Conservation (phyloP, 225 moss, liverwort and hornwort genomes). For the Straminergon stramineum region DNA sequence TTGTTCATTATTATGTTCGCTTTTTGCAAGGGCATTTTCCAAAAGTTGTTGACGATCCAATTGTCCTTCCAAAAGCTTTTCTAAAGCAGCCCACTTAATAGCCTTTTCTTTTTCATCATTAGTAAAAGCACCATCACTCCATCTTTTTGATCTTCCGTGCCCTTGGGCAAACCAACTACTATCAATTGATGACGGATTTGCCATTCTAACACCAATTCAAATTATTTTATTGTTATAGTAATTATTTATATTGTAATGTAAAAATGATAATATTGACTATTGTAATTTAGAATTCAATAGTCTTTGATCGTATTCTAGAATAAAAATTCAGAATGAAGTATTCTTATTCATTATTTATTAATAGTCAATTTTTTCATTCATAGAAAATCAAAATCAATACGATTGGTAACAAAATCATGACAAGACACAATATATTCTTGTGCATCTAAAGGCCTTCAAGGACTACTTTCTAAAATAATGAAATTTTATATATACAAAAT, state of each 20-base stretch:
- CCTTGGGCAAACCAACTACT: slow-evolving; percentile 30
- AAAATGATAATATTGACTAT: not conserved
- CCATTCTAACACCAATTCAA: not conserved
- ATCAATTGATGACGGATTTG: slow-evolving; percentile 1
- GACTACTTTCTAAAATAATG: not conserved
- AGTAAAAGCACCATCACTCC: not conserved
- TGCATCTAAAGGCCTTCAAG: not conserved
- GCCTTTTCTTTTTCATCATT: not conserved
- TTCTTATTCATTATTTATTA: not conserved
- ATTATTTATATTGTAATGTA: not conserved
- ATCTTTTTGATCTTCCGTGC: slow-evolving; percentile 11
- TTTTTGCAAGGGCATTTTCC: slow-evolving; percentile 38
- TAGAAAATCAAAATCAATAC: not conserved
- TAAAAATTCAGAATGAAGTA: not conserved
- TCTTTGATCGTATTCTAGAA: not conserved
- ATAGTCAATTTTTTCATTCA: not conserved
- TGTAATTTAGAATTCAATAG: too few species aligned
- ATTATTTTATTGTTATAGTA: not conserved
- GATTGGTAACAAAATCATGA: not conserved
- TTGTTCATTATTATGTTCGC: slow-evolving; percentile 29
- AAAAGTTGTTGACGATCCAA: slow-evolving; percentile 34
- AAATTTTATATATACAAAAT: not conserved
- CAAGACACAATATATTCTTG: not conserved
- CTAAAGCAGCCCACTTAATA: slow-evolving; percentile 19
- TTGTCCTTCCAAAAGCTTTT: slow-evolving; percentile 29